These are phyloP conservation scores for Starmerella ratchasimensis DNA, from an alignment of 805 yeast genomes.

Conservation along the genomic window DNA sequence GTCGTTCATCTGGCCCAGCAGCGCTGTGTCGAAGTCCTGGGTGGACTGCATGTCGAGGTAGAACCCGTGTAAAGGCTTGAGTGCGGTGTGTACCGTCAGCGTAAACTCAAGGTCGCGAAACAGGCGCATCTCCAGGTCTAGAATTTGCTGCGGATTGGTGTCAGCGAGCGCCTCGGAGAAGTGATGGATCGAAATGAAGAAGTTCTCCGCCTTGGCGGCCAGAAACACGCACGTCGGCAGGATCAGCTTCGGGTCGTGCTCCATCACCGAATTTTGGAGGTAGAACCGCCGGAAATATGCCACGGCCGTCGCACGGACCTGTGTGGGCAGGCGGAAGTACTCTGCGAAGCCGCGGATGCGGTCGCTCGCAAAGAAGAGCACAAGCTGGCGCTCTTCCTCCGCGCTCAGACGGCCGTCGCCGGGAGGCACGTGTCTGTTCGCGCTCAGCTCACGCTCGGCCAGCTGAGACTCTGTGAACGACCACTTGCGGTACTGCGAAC, in stretches of 20 bases:
- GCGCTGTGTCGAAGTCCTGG: slow-evolving; percentile 33
- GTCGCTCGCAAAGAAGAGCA: slow-evolving; percentile 52
- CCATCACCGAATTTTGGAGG: slow-evolving; percentile 68
- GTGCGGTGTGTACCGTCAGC: slow-evolving; percentile 76
- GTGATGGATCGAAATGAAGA: slow-evolving; percentile 69
- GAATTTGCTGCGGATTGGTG: slow-evolving; percentile 37
- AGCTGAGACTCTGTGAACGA: slow-evolving; percentile 56
- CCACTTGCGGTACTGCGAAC: slow-evolving; percentile 78
- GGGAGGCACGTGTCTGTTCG: slow-evolving; percentile 33
- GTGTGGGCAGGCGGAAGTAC: slow-evolving; percentile 71
- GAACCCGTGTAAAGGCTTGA: slow-evolving; percentile 83
- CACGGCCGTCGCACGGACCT: slow-evolving; percentile 75
- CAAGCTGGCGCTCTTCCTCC: slow-evolving; percentile 58
- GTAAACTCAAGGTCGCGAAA: slow-evolving; percentile 67
- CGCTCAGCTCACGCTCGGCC: slow-evolving; percentile 33
- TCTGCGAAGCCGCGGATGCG: slow-evolving; percentile 58
- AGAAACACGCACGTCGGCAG: slow-evolving; percentile 70
- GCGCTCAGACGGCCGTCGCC: slow-evolving; percentile 32
- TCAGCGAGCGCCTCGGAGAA: slow-evolving; percentile 60
- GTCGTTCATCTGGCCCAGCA: slow-evolving; percentile 56
- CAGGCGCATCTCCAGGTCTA: slow-evolving; percentile 67
- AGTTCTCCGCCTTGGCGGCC: slow-evolving; percentile 88
- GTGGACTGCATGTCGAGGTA: slow-evolving; percentile 71
- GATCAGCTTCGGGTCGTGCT: slow-evolving; percentile 71
- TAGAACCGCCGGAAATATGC: slow-evolving; percentile 72